Evolutionary conservation across 2,329 filamentous ascomycete species (phyloP).

Genomic region (Endoconidiophora polonica): DNA sequence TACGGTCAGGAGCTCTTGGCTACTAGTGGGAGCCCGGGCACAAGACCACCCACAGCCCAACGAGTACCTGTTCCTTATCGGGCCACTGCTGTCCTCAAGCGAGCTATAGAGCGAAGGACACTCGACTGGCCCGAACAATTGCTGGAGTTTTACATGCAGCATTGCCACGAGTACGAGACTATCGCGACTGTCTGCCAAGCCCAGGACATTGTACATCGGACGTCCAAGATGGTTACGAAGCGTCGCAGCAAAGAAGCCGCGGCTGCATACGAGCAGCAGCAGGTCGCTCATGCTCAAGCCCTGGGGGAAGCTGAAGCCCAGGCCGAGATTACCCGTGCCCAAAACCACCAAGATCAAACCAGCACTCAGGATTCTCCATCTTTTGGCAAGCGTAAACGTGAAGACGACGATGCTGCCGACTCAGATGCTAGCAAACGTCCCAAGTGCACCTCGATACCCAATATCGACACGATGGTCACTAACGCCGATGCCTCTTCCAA

Average conservation of each 20-base stretch:
- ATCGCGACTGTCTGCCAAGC: slow-evolving; percentile 58
- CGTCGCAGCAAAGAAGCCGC: slow-evolving; percentile 50
- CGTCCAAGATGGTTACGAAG: slow-evolving; percentile 43
- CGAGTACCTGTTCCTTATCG: slow-evolving; percentile 43
- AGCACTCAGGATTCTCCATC: background rate
- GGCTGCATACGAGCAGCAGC: slow-evolving; percentile 29
- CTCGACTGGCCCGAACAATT: slow-evolving; percentile 66
- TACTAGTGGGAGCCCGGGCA: slow-evolving; percentile 31
- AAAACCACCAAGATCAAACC: background rate
- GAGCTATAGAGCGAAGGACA: slow-evolving; percentile 44
- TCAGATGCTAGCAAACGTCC: slow-evolving; percentile 42
- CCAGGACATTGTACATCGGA: slow-evolving; percentile 55
- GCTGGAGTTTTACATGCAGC: slow-evolving; percentile 55
- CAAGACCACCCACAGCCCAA: slow-evolving; percentile 20
- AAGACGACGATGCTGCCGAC: slow-evolving; percentile 25
- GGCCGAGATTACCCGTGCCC: background rate
- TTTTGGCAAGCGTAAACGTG: slow-evolving; percentile 2
- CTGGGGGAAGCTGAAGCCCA: slow-evolving; percentile 14
- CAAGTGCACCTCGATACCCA: slow-evolving; percentile 26
- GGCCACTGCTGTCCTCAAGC: slow-evolving; percentile 60
- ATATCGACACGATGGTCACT: background rate
- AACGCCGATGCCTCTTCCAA: slow-evolving; percentile 13
- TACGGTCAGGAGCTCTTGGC: slow-evolving; percentile 25
- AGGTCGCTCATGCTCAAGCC: slow-evolving; percentile 16
- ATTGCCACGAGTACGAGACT: slow-evolving; percentile 82